These are phyloP conservation scores for Tricholoma sp. DNA, from an alignment of 768 basidiomycete genomes.

Conservation along the genomic window DNA sequence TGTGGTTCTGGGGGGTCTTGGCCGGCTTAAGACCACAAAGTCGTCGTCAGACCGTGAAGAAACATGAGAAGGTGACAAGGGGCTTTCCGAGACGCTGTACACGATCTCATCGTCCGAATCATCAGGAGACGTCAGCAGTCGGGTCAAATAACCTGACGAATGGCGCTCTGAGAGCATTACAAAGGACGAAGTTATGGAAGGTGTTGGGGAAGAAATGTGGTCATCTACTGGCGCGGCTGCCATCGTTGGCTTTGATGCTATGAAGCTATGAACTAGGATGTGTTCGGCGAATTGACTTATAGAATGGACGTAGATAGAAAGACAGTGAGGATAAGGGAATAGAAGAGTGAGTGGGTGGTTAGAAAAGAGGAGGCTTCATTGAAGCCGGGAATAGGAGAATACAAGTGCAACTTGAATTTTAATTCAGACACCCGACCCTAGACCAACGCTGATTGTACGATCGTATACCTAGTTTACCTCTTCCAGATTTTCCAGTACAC, in stretches of 20 bases:
- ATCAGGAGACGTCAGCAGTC: constrained; percentile 17
- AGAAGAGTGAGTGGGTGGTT: neutral
- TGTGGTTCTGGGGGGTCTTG: constrained; percentile 6
- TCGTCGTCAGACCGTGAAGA: constrained; percentile 41
- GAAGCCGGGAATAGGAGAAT: neutral
- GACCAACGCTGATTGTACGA: neutral
- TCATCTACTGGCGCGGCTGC: constrained; percentile 4
- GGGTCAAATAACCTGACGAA: constrained; percentile 5
- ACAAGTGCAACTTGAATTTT: neutral
- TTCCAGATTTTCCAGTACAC: constrained; percentile 65
- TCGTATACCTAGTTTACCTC: neutral
- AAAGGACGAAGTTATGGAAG: constrained; percentile 21
- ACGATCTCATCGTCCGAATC: constrained; percentile 56
- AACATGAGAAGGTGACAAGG: constrained; percentile 19
- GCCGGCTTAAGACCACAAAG: constrained; percentile 38
- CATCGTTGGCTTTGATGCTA: neutral
- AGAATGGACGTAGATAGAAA: neutral
- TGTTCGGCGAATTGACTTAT: neutral
- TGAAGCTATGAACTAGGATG: neutral
- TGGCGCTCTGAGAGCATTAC: constrained; percentile 13
- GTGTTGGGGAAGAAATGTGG: constrained; percentile 15
- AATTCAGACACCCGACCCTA: neutral
- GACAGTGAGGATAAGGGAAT: neutral
- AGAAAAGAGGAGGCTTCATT: neutral
- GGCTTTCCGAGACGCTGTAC: constrained; percentile 37